phyloP scores from a whole-genome alignment of 2,329 filamentous ascomycete species.

The Talaromyces amestolkiae region DNA sequence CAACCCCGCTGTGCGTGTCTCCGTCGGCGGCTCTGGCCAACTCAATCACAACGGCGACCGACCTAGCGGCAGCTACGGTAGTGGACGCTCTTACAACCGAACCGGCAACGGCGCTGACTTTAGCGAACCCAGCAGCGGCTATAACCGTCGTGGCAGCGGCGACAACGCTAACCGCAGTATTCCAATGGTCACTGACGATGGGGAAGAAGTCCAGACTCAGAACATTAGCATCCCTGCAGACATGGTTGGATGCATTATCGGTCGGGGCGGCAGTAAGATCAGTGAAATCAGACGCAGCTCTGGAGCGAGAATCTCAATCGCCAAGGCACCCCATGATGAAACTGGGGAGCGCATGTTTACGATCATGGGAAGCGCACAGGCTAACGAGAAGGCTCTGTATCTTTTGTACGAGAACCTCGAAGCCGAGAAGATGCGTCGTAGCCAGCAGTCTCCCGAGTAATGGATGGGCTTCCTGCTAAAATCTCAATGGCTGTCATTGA shows the following conservation, averaged over 20 bases:
- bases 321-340: conserved; percentile 94
- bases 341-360: conserved; percentile 99
- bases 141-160: conserved; percentile 76
- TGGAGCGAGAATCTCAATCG: conserved; percentile 94
- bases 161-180: conserved; percentile 77
- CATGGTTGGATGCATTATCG: conserved; percentile 99
- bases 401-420: conserved; percentile 98
- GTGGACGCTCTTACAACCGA: conserved; percentile 74
- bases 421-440: conserved; percentile 97
- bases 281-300: conserved; percentile 98
- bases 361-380: conserved; percentile 90
- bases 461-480: neutral
- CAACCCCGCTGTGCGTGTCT: conserved; percentile 90
- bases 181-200: conserved; percentile 89
- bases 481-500: conserved; percentile 2
- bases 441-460: conserved; percentile 66
- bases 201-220: conserved; percentile 92
- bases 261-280: conserved; percentile 91
- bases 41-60: conserved; percentile 50
- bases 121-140: conserved; percentile 73
- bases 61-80: conserved; percentile 36
- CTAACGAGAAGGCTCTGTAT: conserved; percentile 94
- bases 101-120: conserved; percentile 98
- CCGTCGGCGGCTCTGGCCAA: conserved; percentile 58
- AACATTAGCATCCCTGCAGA: conserved; percentile 99